Base-by-base conservation (phyloP, 108 stramenopile species). In the Nitzschia sp. region DNA sequence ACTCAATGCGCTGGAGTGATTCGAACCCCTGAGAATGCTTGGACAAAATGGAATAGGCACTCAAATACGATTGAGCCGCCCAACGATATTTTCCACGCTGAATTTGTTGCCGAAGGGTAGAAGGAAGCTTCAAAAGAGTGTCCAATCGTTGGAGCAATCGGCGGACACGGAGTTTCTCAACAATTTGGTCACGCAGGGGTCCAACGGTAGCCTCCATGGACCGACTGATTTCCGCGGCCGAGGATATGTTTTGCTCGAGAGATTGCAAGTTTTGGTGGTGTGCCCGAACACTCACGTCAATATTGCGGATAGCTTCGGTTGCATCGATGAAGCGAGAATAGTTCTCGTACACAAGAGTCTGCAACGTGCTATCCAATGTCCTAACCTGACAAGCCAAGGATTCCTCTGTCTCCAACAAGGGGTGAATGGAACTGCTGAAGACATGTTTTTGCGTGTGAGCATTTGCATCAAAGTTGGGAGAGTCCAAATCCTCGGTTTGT, bases 281-380 rank as follows among this genome's bases (percentile, higher is more conserved):
- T 40, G 80, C 63, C 50, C 79, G 73, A 20, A 90, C 89, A 53
- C 78, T 78, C 24, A 80, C 83, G 12, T 90, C 91, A 51, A 95
- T 92, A 19, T 56, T 75, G 50, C 91, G 84, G 63, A 99, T 95
- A 44, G 97, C 97, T 73, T 98, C 97, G 6, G 98, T 98, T 34
- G 97, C 98, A 63, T 85, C 86, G 63, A 99, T 97, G 75, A 99
- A 99, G 63, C 97, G 97, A 73, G 89, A 90, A 85, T 99, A 99
- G 79, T 99, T 99, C 66, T 98, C 99, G 71, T 99, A 99, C 24
- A 99, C 99, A 53, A 99, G 76, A 26, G 94, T 96, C 76, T 99
- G 99, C 97, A 98, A 94, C 29, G 96, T 90, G 51, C 91, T 86
- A 76, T 97, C 97, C 14, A 99, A 77, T 0, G 83, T 86, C 22